Evolutionary conservation across 129 eudicot genomes (phyloP).

Genomic region (Solidago caesia): DNA sequence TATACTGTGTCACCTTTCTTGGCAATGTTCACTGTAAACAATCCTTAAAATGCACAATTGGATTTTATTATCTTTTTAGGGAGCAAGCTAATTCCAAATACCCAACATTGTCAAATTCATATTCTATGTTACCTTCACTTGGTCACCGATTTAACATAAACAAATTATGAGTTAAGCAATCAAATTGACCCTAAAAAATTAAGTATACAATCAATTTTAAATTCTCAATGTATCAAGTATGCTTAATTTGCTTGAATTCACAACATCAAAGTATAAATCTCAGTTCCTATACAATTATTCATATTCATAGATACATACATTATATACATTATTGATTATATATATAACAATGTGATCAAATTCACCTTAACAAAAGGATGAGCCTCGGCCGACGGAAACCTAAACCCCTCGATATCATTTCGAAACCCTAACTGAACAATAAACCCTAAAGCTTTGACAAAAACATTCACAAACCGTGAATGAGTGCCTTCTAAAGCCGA

Average conservation of each 20-base stretch:
- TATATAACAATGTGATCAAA: not conserved
- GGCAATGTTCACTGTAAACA: no score
- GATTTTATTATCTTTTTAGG: no score
- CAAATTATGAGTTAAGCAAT: not conserved
- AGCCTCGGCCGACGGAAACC: constrained; percentile 41
- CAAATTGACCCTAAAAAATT: not conserved
- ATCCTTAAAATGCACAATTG: no score
- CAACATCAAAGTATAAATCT: not conserved
- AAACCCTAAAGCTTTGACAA: constrained; percentile 70
- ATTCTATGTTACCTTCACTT: not conserved
- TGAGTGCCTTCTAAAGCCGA: constrained; percentile 66
- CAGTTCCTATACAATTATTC: not conserved
- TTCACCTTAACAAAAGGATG: constrained; percentile 86
- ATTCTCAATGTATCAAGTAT: not conserved
- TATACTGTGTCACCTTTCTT: no score
- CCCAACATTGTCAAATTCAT: not conserved
- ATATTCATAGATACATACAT: not conserved
- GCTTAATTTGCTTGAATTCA: constrained; percentile 2
- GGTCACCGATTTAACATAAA: not conserved
- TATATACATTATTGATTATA: not conserved
- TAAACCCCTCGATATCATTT: constrained; percentile 19
- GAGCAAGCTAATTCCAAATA: not conserved
- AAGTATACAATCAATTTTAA: not conserved
- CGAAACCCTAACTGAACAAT: constrained; percentile 61
- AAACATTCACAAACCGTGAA: constrained; percentile 51